Evolutionary conservation across 495 filamentous ascomycete genomes (phyloP), one percentile per base, ranked within the genome.

Genomic region (Lasiosphaeria miniovina): DNA sequence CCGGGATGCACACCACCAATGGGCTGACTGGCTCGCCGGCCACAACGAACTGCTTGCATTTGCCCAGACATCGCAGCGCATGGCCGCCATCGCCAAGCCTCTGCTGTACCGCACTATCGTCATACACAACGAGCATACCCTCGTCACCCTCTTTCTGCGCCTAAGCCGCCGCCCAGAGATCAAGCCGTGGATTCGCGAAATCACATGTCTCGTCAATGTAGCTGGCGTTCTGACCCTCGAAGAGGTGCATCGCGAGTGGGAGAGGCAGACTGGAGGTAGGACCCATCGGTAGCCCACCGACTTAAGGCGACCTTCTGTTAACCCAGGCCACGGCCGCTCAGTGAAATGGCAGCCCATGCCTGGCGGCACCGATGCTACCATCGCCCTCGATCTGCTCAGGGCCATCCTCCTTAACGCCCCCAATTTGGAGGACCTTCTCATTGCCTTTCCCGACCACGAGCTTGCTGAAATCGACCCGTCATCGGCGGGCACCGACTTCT

Each of bases 41-140:
- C 68, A 69, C 60, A 31, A 51, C 36, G 49, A 61, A 36, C 58
- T 73, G 52, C 49, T 71, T 31, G 34, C 63, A 2, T 64, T 73
- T 38, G 68, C 67, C 54, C 63, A 62, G 61, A 70, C 68, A 6
- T 73, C 68, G 12, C 65, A 54, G 35, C 66, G 67, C 58, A 66
- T 73, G 66, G 64, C 65, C 33, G 62, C 65, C 65, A 52, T 73
- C 54, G 63, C 67, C 45, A 64, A 59, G 60, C 70, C 68, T 7
- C 48, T 66, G 34, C 67, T 73, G 15, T 73, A 63, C 60, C 67
- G 68, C 58, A 69, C 65, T 49, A 50, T 73, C 57, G 61, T 73
- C 53, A 65, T 73, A 45, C 57, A 49, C 52, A 62, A 62, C 56
- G 61, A 62, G 4, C 38, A 34, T 14, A 57, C 59, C 17, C 61